These are phyloP conservation scores for Aechmea fasciata DNA, from an alignment of 176 grass and related monocot species.

Conservation along the genomic window DNA sequence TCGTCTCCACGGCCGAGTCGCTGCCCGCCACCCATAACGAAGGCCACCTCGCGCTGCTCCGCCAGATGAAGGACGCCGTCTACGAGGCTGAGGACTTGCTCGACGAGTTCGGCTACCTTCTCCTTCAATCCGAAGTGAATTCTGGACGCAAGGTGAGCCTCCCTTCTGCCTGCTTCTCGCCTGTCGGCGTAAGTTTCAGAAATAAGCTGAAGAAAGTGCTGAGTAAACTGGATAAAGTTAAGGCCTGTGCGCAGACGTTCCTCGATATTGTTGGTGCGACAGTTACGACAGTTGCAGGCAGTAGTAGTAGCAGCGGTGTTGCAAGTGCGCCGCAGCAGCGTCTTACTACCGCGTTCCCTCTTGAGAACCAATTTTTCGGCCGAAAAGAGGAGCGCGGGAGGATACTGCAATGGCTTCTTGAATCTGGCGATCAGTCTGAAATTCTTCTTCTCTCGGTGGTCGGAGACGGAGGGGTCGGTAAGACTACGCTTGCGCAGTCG, in stretches of 20 bases:
- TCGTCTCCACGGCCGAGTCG: constrained; percentile 38
- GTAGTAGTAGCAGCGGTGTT: constrained; percentile 21
- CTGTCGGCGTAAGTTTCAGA: constrained; percentile 22
- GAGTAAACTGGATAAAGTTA: constrained; percentile 38
- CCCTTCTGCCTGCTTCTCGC: constrained; percentile 11
- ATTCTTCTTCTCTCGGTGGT: constrained; percentile 36
- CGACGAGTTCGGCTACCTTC: constrained; percentile 45
- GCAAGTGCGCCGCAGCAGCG: constrained; percentile 1
- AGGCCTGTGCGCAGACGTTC: constrained; percentile 35
- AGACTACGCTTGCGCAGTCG: constrained; percentile 46
- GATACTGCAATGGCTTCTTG: constrained; percentile 26
- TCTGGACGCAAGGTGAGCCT: constrained; percentile 1
- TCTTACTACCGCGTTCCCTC: constrained; percentile 31
- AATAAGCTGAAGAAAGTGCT: constrained; percentile 30
- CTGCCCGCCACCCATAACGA: constrained; percentile 21
- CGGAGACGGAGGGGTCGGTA: constrained; percentile 49
- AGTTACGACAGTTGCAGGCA: constrained; percentile 18
- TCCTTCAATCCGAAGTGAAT: constrained; percentile 27
- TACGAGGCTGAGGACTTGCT: constrained; percentile 52
- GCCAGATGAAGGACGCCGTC: constrained; percentile 46
- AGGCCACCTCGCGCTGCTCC: constrained; percentile 33
- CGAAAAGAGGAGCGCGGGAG: constrained; percentile 32
- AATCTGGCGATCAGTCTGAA: constrained; percentile 12
- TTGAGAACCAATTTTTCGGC: constrained; percentile 30
- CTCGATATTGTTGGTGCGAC: constrained; percentile 26